Evolutionary conservation across 345 rosid genomes (phyloP), one percentile per base, ranked within the genome.

Genomic region (Turritis glabra): DNA sequence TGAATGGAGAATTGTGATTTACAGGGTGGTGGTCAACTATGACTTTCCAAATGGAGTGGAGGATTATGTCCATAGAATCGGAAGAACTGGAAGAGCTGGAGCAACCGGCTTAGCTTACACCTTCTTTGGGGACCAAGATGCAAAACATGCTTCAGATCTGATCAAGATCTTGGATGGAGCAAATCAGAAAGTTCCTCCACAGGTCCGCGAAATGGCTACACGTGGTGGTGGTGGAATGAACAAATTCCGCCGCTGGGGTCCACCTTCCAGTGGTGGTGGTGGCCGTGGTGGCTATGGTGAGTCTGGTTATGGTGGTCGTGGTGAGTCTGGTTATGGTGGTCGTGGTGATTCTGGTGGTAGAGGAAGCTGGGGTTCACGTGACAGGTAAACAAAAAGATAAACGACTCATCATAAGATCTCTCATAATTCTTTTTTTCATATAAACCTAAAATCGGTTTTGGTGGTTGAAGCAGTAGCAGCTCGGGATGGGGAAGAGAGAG

Each of bases 81-180:
- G 99, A 59, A 88, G 99, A 78, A 95, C 98, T 3, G 99, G 96
- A 29, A 89, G 99, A 80, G 98, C 97, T 37, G 99, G 99, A 74
- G 99, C 98, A 19, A 90, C 94, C 1, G 99, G 99, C 67, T 7
- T 92, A 62, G 92, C 99, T 7, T 80, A 83, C 80, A 92, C 97
- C 5, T 95, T 95, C 70, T 87, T 92, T 15, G 89, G 92, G 10
- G 97, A 89, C 33, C 99, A 90, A 81, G 99, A 92, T 84, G 84
- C 89, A 4, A 92, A 88, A 79, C 74, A 95, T 75, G 98, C 97
- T 35, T 77, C 88, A 32, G 99, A 90, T 60, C 91, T 95, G 38
- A 81, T 95, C 60, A 95, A 95, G 83, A 79, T 95, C 63, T 76
- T 95, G 63, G 98, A 92, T 81, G 98, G 97, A 69, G 96, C 99